Conservation (phyloP, 1,284 basidiomycete species). For the Laetiporus sulphureus region DNA sequence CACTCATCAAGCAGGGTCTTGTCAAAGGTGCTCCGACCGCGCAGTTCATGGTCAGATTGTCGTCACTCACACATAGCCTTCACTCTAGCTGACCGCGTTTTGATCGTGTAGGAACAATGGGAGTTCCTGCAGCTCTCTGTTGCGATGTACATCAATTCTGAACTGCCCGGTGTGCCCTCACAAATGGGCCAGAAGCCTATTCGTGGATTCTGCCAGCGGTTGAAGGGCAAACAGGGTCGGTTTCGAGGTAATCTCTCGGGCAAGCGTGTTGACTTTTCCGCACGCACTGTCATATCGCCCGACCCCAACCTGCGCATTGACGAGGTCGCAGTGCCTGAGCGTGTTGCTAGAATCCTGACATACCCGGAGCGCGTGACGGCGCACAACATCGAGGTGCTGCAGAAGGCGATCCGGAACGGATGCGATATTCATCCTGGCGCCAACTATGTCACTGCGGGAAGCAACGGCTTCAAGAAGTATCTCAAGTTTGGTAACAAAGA, state of each 20-base stretch:
- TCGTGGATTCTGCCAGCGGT: conserved; percentile 93
- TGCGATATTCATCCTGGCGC: conserved; percentile 93
- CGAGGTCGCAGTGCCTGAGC: conserved; percentile 95
- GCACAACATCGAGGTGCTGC: conserved; percentile 84
- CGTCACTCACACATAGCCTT: neutral
- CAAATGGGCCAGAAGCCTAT: conserved; percentile 87
- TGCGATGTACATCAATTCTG: conserved; percentile 98
- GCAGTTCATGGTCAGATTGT: conserved; percentile 72
- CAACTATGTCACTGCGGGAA: conserved; percentile 84
- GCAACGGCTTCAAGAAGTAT: conserved; percentile 80
- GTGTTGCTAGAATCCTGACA: conserved; percentile 93
- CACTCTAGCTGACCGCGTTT: conserved; percentile 4
- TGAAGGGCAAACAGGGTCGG: conserved; percentile 99
- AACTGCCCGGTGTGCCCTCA: conserved; percentile 87
- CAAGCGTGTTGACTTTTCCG: conserved; percentile 99
- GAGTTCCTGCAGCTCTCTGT: conserved; percentile 93
- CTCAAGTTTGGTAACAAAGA: conserved; percentile 75
- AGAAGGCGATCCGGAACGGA: conserved; percentile 83
- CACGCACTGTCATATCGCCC: conserved; percentile 96
- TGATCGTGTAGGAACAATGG: conserved; percentile 81
- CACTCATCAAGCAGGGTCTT: conserved; percentile 87
- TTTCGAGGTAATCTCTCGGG: conserved; percentile 98
- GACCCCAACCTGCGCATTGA: conserved; percentile 98
- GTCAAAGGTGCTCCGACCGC: conserved; percentile 84
- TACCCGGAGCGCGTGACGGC: conserved; percentile 94